Evolutionary conservation across 306 rosid species (phyloP).

Genomic region (Quercus suber): DNA sequence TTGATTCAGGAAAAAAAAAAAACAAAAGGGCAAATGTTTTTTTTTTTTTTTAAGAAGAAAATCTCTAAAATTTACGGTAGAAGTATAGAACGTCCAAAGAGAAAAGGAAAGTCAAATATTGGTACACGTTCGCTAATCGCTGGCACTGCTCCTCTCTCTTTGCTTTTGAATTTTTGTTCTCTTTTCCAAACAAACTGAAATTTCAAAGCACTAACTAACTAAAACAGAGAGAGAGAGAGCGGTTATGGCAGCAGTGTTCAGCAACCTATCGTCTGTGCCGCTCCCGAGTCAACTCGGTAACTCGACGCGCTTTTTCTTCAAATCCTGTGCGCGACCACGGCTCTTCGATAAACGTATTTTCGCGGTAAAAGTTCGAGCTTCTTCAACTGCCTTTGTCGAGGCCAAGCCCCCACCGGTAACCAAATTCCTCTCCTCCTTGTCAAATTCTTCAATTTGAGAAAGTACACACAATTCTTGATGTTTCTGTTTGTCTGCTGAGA

Average conservation of each 20-base stretch:
- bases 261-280: slow-evolving; percentile 15
- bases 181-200: background rate
- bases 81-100: background rate
- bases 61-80: too few relatives aligned
- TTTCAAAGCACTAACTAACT: background rate
- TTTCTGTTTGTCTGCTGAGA: background rate
- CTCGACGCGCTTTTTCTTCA: slow-evolving; percentile 27
- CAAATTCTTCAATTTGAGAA: background rate
- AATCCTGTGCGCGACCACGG: slow-evolving; percentile 20
- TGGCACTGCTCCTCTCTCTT: too few relatives aligned
- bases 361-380: slow-evolving; percentile 32
- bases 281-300: slow-evolving; percentile 17
- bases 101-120: background rate
- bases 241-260: slow-evolving; percentile 40
- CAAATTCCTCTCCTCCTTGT: background rate
- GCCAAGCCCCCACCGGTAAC: slow-evolving; percentile 29
- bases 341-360: slow-evolving; percentile 22
- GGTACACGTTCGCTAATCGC: background rate
- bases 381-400: slow-evolving; percentile 40
- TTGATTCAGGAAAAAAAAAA: background rate
- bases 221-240: background rate
- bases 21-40: too few relatives aligned
- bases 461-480: background rate
- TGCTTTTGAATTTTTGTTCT: too few relatives aligned
- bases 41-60: too few relatives aligned